These are phyloP conservation scores for Leptographium flavum DNA, from an alignment of 2,329 filamentous ascomycete genomes.

Conservation along the genomic window DNA sequence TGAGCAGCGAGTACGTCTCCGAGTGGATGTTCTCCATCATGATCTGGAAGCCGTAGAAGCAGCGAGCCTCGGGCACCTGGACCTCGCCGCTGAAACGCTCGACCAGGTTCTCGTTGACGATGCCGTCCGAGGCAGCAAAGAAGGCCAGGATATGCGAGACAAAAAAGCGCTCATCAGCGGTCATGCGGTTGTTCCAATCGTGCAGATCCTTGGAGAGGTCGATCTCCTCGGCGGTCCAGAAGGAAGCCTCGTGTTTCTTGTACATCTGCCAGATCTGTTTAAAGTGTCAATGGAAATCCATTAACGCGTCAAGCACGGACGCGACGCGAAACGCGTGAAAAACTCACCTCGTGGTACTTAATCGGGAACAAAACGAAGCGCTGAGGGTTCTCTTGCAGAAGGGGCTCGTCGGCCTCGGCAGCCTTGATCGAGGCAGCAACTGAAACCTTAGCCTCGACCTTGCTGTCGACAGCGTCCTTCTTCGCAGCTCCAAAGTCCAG, in stretches of 20 bases:
- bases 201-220: constrained; percentile 97
- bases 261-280: constrained; percentile 98
- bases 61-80: constrained; percentile 92
- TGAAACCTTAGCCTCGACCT: constrained; percentile 34
- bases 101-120: constrained; percentile 98
- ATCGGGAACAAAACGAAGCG: constrained; percentile 98
- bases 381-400: constrained; percentile 88
- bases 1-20: constrained; percentile 96
- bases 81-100: constrained; percentile 97
- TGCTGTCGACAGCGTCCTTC: constrained; percentile 41
- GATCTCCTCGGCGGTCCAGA: constrained; percentile 99
- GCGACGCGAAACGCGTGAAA: constrained; percentile 20
- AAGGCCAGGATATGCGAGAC: constrained; percentile 97
- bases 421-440: constrained; percentile 45
- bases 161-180: constrained; percentile 95
- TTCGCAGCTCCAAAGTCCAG: constrained; percentile 57
- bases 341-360: constrained; percentile 94
- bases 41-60: constrained; percentile 99
- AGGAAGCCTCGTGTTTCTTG: constrained; percentile 98
- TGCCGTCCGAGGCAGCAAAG: constrained; percentile 96
- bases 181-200: constrained; percentile 98
- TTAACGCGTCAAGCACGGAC: constrained; percentile 51
- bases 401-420: constrained; percentile 70
- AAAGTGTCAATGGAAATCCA: constrained; percentile 25
- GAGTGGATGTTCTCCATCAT: constrained; percentile 99